These are phyloP conservation scores for Eucalyptus shirleyi DNA, from an alignment of 345 rosid species.

Conservation along the genomic window DNA sequence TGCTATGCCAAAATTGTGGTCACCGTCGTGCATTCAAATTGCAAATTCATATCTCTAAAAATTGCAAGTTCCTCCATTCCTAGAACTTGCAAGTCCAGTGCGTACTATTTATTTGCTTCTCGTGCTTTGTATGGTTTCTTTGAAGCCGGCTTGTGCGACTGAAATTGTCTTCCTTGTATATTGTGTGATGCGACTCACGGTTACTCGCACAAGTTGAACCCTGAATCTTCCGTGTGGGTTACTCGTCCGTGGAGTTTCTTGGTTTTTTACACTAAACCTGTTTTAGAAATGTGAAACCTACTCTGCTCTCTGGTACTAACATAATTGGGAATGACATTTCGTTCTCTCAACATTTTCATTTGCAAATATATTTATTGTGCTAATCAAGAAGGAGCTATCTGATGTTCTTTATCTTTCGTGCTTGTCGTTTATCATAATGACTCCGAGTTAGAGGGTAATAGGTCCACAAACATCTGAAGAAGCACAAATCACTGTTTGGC, in stretches of 20 bases:
- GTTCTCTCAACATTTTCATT: too few relatives aligned
- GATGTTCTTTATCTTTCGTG: too few relatives aligned
- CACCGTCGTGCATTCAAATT: neutral
- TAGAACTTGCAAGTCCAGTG: neutral
- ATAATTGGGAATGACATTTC: neutral
- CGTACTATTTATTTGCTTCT: neutral
- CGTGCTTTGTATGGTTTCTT: neutral
- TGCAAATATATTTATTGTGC: too few relatives aligned
- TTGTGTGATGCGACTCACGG: neutral
- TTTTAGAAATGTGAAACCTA: neutral
- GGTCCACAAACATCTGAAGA: too few relatives aligned
- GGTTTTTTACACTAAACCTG: neutral
- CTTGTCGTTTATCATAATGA: too few relatives aligned
- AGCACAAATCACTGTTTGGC: too few relatives aligned
- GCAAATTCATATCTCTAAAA: neutral
- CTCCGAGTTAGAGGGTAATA: too few relatives aligned
- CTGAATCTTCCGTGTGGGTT: too few relatives aligned
- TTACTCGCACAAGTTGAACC: too few relatives aligned
- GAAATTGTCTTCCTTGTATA: neutral
- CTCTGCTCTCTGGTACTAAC: neutral
- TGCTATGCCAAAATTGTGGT: neutral
- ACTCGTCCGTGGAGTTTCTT: too few relatives aligned
- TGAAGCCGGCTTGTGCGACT: neutral
- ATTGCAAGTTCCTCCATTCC: neutral
- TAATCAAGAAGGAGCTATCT: too few relatives aligned